Conservation (phyloP, 305 asterid species). For the Fraxinus albicans region DNA sequence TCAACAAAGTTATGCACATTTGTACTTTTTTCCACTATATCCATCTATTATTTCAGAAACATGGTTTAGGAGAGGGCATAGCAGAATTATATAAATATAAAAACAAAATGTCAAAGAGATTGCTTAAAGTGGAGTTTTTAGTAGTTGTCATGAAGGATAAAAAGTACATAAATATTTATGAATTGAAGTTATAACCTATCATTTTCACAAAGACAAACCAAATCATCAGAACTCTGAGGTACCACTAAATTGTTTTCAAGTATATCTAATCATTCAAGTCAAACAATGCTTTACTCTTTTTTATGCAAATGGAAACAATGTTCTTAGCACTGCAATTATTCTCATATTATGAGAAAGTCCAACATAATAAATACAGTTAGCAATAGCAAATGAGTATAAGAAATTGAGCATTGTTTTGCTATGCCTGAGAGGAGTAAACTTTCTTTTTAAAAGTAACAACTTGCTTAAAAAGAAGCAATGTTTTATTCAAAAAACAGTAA, state of each 20-base stretch:
- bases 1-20: background rate
- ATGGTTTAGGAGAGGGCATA: background rate
- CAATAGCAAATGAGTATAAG: background rate
- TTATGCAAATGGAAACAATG: background rate
- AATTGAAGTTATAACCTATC: background rate
- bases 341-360: background rate
- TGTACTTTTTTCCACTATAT: background rate
- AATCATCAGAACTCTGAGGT: background rate
- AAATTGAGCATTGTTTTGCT: background rate
- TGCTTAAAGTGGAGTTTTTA: background rate
- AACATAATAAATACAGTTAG: background rate
- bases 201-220: background rate
- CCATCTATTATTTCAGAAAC: background rate
- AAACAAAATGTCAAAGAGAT: background rate
- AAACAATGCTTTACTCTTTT: background rate
- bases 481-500: no score
- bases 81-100: background rate
- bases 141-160: background rate
- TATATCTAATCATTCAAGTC: background rate
- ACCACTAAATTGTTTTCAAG: background rate
- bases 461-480: background rate
- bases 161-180: slow-evolving; percentile 1
- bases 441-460: no score
- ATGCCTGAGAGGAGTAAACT: background rate
- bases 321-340: background rate